phyloP scores from a whole-genome alignment of 495 filamentous ascomycete genomes.

The Penicillium tannophilum region DNA sequence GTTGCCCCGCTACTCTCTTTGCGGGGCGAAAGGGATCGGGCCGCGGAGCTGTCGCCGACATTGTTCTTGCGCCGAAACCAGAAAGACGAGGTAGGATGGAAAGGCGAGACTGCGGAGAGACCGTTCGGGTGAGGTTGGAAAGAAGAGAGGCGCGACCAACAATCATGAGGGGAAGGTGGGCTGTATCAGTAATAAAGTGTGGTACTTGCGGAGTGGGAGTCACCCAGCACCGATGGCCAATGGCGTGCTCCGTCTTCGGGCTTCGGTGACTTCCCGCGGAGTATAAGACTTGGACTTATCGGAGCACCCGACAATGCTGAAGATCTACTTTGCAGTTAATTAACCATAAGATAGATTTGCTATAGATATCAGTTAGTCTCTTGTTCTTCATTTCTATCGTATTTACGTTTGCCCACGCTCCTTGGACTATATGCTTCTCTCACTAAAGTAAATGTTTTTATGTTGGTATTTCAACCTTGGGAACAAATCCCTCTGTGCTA shows the following conservation, averaged over 20 bases:
- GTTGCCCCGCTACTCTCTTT: constrained; percentile 72
- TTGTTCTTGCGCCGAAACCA: constrained; percentile 33
- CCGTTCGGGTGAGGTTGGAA: constrained; percentile 8
- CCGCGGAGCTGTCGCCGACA: constrained; percentile 47
- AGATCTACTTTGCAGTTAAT: too few relatives aligned
- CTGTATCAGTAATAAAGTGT: constrained; percentile 6
- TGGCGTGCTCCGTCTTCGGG: constrained; percentile 28
- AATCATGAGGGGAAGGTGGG: constrained; percentile 16
- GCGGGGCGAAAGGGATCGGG: constrained; percentile 69
- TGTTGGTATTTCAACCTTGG: too few relatives aligned
- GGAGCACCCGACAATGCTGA: neutral
- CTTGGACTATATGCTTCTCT: too few relatives aligned
- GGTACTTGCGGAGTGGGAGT: constrained; percentile 14
- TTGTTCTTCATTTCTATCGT: too few relatives aligned
- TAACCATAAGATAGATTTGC: too few relatives aligned
- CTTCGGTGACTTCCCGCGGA: constrained; percentile 11
- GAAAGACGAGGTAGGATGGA: constrained; percentile 28
- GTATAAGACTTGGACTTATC: neutral
- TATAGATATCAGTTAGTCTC: too few relatives aligned
- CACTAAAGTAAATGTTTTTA: too few relatives aligned
- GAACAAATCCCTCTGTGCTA: neutral
- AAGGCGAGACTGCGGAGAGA: constrained; percentile 11
- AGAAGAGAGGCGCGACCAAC: constrained; percentile 6
- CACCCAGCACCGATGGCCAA: constrained; percentile 1
- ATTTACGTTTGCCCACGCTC: too few relatives aligned